Evolutionary conservation across 192 early-diverging fungal species (phyloP), one percentile per base, ranked within the genome.

Genomic region (Thamnidium elegans): DNA sequence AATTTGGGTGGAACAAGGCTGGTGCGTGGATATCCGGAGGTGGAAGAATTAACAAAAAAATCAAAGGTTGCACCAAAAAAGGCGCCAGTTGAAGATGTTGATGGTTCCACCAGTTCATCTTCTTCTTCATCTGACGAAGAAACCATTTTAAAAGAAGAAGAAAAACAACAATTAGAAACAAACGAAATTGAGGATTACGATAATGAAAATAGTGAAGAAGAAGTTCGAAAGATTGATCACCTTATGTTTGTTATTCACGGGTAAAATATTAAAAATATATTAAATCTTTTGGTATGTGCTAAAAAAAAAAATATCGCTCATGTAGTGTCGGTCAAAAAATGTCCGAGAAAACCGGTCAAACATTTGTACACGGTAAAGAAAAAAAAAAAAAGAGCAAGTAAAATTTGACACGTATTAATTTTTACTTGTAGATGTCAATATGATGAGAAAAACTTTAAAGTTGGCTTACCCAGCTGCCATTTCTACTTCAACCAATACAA

Each of bases 161-260:
- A 71, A 0, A 67, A 71, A 42, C 78, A 88, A 62, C 69, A 82
- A 47, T 70, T 76, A 4, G 69, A 78, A 53, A 56, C 65, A 9
- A 78, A 72, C 8, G 78, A 84, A 54, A 66, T 66, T 31, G 78
- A 87, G 56, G 83, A 88, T 62, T 80, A 85, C 39, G 73, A 67
- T 26, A 72, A 75, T 17, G 78, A 69, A 34, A 80, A 76, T 1
- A 68, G 68, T 8, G 85, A 87, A 51, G 79, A 78, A 17, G 82
- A 87, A 8, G 88, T 88, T 50, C 75, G 90, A 30, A 77, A 75
- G 10, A 87, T 94, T 54, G 80, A 91, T 63, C 93, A 94, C 70
- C 63, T 94, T 9, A 73, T 94, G 7, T 77, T 94, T 58, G 91
- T 90, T 9, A 85, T 94, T 70, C 93, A 94, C 62, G 93, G 92